Conservation (phyloP, 306 rosid species). For the Acacia confusa region DNA sequence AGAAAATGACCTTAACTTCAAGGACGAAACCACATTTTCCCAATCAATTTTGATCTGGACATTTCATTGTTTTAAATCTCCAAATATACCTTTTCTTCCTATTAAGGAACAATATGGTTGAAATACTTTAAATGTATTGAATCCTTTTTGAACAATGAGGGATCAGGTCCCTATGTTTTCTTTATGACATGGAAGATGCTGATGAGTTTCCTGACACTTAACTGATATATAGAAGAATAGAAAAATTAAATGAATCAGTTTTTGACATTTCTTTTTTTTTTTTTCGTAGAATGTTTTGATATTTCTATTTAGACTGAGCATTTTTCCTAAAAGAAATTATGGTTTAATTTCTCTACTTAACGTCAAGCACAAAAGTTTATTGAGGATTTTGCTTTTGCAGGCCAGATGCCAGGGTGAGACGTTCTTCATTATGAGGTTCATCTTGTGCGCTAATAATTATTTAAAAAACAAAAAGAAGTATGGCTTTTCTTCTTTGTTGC, state of each 20-base stretch:
- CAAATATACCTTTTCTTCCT: background rate
- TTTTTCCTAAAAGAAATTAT: background rate
- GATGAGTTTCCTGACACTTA: background rate
- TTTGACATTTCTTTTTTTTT: background rate
- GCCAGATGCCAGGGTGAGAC: slow-evolving; percentile 45
- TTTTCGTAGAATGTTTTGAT: background rate
- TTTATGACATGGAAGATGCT: background rate
- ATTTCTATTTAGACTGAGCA: background rate
- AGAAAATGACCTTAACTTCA: background rate
- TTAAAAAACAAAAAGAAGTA: background rate
- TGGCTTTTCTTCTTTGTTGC: background rate
- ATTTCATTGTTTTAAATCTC: background rate
- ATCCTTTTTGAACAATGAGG: slow-evolving; percentile 1
- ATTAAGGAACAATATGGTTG: background rate
- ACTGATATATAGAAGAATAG: background rate
- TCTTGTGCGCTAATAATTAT: slow-evolving; percentile 6
- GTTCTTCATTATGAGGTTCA: slow-evolving; percentile 48
- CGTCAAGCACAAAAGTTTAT: background rate
- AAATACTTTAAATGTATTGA: background rate
- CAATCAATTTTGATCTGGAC: background rate
- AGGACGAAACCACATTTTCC: background rate
- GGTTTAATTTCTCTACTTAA: background rate
- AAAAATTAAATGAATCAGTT: background rate
- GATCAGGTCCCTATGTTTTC: background rate
- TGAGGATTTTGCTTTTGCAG: slow-evolving; percentile 53